Base-by-base conservation (phyloP, 2,329 filamentous ascomycete species). In the Thyridium curvatum region DNA sequence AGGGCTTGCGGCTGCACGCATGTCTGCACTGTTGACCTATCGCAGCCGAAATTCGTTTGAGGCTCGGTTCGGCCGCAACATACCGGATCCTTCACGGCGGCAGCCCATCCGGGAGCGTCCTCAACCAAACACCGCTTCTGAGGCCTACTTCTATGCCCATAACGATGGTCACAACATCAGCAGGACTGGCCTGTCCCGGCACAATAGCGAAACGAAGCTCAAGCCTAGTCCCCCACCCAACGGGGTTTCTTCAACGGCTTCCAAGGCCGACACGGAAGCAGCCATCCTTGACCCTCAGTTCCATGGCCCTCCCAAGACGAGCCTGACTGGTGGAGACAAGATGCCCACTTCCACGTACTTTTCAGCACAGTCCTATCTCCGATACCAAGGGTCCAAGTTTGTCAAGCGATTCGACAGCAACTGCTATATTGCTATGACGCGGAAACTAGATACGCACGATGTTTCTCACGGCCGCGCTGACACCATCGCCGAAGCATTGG, bases 391-490 rank as follows among this genome's bases (percentile, higher is more conserved):
- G 40, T 78, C 84, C 52, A 98, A 98, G 62, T 98, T 98, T 53
- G 93, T 97, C 52, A 89, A 86, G 61, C 85, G 93, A 9, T 98
- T 97, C 60, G 93, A 98, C 62, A 87, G 89, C 53, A 98, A 98
- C 61, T 98, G 93, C 67, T 98, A 98, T 67, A 97, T 98, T 51
- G 90, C 93, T 49, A 96, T 98, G 62, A 97, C 93, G 4, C 84
- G 93, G 53, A 98, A 98, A 64, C 77, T 98, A 13, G 93, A 98
- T 59, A 97, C 93, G 0, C 93, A 98, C 61, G 93, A 98, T 58
- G 80, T 98, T 18, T 94, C 89, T 12, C 79, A 90, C 32, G 78
- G 82, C 55, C 83, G 91, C 5, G 66, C 79, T n/a, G 51, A 65
- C 31, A 69, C 74, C 18, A 80, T 94, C 26, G 73, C 77, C 18